Base-by-base conservation (phyloP, 2,329 filamentous ascomycete species). In the Ceratocystis destructans region DNA sequence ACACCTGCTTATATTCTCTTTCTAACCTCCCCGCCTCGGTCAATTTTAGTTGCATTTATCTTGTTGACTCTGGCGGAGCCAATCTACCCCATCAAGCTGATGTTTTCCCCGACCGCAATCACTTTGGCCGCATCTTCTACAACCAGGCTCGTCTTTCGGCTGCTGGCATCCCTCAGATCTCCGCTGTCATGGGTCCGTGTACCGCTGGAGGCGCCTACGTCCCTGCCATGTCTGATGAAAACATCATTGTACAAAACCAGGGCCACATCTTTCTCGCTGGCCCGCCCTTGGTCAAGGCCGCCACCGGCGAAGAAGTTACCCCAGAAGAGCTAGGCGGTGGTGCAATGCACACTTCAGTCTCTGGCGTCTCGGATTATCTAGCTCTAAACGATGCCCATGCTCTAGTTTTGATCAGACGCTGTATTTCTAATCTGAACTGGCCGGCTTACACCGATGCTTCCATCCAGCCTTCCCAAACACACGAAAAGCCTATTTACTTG, bases 191-290 rank as follows among this genome's bases (percentile, higher is more conserved):
- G 93, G 93, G 93, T 0, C 89, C 93, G 55, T 99, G 94, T 77
- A 99, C 94, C 0, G 93, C 93, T 1, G 93, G 93, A 63, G 93
- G 93, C 61, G 93, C 93, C 28, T 97, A 99, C 74, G 92, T 97
- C 10, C 93, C 93, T 10, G 90, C 90, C 72, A 97, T 99, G 93
- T 93, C 89, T 68, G 94, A 97, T 74, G 94, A 97, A 80, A 91
- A 86, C 73, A 96, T 99, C 75, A 97, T 99, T 70, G 94, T 97
- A 48, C 86, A 90, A 73, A 88, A 92, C 64, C 92, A 96, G 75
- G 93, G 93, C n/a, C 92, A 96, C 71, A 96, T 99, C 74, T 99
- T 97, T 79, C 84, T 99, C 1, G 93, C 93, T 0, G 94, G 93
- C 0, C 93, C 93, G 20, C 93, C 94, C 0, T 81, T 99, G 0